Evolutionary conservation across 1,139 yeast genomes (phyloP), one percentile per base, ranked within the genome.

Genomic region (Pneumocystis wakefieldiae): DNA sequence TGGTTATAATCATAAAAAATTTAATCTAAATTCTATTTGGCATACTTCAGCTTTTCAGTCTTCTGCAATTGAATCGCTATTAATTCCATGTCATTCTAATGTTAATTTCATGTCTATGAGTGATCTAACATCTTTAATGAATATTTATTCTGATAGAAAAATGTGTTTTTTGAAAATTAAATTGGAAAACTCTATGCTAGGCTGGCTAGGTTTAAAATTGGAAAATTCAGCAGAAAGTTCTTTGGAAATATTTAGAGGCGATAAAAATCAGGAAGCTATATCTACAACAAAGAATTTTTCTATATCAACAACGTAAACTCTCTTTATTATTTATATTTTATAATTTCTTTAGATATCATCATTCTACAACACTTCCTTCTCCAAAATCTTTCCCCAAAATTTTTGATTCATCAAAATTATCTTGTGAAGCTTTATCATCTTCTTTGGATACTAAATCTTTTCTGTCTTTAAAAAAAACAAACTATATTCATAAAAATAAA

Each of bases 21-120:
- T 59, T n/a, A 19, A 59, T 19, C 32, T 55, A 29, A 38, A 12
- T 3, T 37, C 39, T 19, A 17, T 57, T 12, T 63, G 65, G 65
- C 36, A 59, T 15, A 57, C 41, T 10, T 48, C 62, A n/a, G 65
- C 65, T 28, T 14, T 36, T n/a, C 57, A 62, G 12, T 62, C 61
- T 8, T 17, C 36, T 29, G 59, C 62, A 63, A 53, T 61, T 41
- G 65, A 63, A 55, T 32, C 65, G 12, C 17, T 63, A 59, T 62
- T 64, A 12, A 19, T 63, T 36, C 65, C 65, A 17, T 37, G 61
- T 19, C 61, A 64, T 17, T 42, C 48, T 12, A 62, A 29, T 10
- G 37, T 42, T 15, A 38, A 38, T 35, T 37, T 42, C 29, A 55
- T 63, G 35, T 48, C 57, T 10, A 24, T 63, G 57, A 15, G 60